Evolutionary conservation across 441 rosid species (phyloP).

Genomic region (Euphorbia corollata): DNA sequence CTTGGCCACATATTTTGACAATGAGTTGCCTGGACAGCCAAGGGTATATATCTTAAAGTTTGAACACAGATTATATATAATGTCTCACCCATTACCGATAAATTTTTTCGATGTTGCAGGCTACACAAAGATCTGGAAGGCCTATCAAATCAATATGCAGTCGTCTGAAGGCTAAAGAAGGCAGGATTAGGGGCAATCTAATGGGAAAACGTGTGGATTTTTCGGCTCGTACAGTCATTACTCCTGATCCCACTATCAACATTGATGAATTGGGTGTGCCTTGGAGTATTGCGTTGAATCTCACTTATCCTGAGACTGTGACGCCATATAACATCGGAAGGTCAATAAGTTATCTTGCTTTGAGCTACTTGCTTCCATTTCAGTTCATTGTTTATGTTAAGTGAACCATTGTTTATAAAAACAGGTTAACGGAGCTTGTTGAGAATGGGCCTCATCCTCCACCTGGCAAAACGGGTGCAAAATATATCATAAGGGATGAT

Average conservation of each 20-base stretch:
- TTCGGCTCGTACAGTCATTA: slow-evolving; percentile 91
- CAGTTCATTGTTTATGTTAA: background rate
- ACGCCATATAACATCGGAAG: slow-evolving; percentile 97
- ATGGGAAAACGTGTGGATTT: slow-evolving; percentile 99
- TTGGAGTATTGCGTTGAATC: slow-evolving; percentile 98
- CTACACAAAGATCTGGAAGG: slow-evolving; percentile 97
- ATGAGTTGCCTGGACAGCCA: slow-evolving; percentile 98
- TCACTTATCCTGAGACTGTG: slow-evolving; percentile 92
- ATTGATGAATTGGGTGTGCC: slow-evolving; percentile 97
- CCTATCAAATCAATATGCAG: slow-evolving; percentile 97
- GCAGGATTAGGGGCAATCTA: slow-evolving; percentile 91
- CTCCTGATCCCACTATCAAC: slow-evolving; percentile 93
- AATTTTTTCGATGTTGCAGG: slow-evolving; percentile 42
- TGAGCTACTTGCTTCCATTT: background rate
- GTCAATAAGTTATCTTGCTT: slow-evolving; percentile 24
- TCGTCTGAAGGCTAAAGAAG: slow-evolving; percentile 97
- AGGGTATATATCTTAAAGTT: slow-evolving; percentile 48
- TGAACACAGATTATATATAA: background rate
- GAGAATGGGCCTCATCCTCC: slow-evolving; percentile 99
- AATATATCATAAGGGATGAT: slow-evolving; percentile 92
- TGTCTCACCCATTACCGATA: background rate
- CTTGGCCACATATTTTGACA: slow-evolving; percentile 93
- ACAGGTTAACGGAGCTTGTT: slow-evolving; percentile 90
- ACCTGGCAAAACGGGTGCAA: slow-evolving; percentile 97
- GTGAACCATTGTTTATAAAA: slow-evolving; percentile 4